These are phyloP conservation scores for Hura crepitans DNA, from an alignment of 441 rosid species.

Conservation along the genomic window DNA sequence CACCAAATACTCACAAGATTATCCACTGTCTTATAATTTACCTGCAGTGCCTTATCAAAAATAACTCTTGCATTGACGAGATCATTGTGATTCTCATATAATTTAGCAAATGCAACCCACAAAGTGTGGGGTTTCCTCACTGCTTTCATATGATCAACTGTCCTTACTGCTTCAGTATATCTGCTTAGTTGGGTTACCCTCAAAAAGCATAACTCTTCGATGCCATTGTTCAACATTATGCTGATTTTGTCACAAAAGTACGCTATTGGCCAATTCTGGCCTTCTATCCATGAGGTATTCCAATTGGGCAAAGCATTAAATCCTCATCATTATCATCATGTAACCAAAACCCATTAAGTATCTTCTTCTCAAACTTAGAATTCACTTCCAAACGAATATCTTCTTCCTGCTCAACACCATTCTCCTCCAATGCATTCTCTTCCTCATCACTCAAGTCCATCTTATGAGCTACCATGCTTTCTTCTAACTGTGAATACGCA, in stretches of 20 bases:
- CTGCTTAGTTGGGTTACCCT: constrained; percentile 77
- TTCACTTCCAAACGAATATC: constrained; percentile 59
- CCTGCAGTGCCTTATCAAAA: constrained; percentile 92
- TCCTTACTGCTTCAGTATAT: constrained; percentile 89
- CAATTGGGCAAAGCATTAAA: constrained; percentile 67
- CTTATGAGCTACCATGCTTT: constrained; percentile 64
- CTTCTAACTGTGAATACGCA: constrained; percentile 75
- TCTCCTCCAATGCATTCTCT: constrained; percentile 46
- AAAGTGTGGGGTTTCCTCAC: constrained; percentile 89
- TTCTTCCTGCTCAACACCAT: constrained; percentile 40
- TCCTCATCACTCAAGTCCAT: constrained; percentile 74
- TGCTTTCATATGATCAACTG: constrained; percentile 89
- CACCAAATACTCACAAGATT: constrained; percentile 93
- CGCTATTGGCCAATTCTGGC: constrained; percentile 85
- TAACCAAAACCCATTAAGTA: constrained; percentile 71
- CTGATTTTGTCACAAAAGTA: constrained; percentile 86
- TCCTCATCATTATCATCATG: constrained; percentile 75
- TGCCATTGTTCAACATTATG: constrained; percentile 98
- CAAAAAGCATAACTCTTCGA: constrained; percentile 76
- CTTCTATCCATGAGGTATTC: constrained; percentile 77
- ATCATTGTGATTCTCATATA: constrained; percentile 77
- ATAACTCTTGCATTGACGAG: constrained; percentile 76
- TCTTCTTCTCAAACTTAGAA: constrained; percentile 64
- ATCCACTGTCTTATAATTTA: constrained; percentile 77
- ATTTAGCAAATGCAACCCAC: constrained; percentile 83